These are phyloP conservation scores for Sergeia podlipaevii DNA, from an alignment of 208 protist genomes.

Conservation along the genomic window DNA sequence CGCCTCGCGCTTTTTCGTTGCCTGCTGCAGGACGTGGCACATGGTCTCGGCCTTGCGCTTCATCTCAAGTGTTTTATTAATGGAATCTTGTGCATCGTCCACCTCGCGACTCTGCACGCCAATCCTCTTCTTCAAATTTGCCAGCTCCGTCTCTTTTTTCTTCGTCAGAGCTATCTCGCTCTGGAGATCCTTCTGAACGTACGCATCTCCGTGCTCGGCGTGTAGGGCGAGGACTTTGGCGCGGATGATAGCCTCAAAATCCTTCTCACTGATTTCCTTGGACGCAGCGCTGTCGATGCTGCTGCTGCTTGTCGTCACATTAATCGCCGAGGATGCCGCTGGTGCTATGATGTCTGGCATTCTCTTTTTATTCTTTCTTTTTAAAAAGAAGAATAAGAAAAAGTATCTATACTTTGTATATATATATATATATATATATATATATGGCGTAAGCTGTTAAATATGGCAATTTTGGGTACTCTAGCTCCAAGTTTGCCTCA, in stretches of 20 bases:
- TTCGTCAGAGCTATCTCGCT: constrained; percentile 65
- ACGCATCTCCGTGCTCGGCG: constrained; percentile 42
- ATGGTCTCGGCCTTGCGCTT: constrained; percentile 29
- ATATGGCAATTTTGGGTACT: no score
- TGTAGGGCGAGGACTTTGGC: constrained; percentile 38
- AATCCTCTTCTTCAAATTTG: constrained; percentile 41
- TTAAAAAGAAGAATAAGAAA: no score
- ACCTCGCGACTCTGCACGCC: constrained; percentile 23
- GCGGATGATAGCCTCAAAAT: constrained; percentile 28
- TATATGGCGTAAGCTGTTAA: no score
- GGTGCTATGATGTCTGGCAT: no score
- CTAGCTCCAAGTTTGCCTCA: no score
- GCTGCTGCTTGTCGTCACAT: no score
- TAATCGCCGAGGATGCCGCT: no score
- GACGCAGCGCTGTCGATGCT: no score
- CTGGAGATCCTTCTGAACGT: constrained; percentile 63
- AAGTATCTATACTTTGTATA: no score
- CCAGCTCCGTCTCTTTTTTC: constrained; percentile 65
- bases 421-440: no score
- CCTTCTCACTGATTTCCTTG: no score
- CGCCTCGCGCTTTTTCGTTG: constrained; percentile 40
- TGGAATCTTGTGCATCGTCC: constrained; percentile 20
- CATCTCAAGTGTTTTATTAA: constrained; percentile 18
- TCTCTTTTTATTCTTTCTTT: no score
- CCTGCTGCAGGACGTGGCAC: constrained; percentile 48